Base-by-base conservation (phyloP, 805 yeast species). In the Starmerella tilneyi region DNA sequence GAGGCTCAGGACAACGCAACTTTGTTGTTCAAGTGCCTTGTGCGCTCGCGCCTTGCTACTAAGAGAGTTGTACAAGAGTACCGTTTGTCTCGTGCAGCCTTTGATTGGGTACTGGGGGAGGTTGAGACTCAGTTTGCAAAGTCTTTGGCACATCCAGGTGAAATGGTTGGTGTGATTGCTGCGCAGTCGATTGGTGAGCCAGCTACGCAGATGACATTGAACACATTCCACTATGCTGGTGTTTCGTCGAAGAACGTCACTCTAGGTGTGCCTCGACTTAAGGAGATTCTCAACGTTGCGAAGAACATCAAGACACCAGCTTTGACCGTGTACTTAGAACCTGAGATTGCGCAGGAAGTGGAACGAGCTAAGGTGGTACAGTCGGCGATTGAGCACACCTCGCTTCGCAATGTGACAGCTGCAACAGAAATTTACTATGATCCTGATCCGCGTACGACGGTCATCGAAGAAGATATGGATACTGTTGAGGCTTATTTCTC, bases 291-390 rank as follows among this genome's bases (percentile, higher is more conserved):
- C 66, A 89, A 89, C 63, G 98, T 92, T 54, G 99, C 99, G 9
- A 92, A 92, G 70, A 89, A 84, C 59, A 88, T 92, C 73, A 92
- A 89, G 68, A 92, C 99, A n/a, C 99, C 99, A n/a, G 94, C 96
- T 12, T 72, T 89, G 62, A 86, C 96, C 9, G 95, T 89, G n/a
- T 92, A 88, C 63, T 69, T 92, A 63, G 73, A 84, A 39, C 78
- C 79, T 5, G 89, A 78, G 32, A 73, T 79, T 51, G 88, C 95
- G 5, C 73, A 75, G 39, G 95, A 92, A 58, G 89, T 88, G 64
- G 96, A 88, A 63, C 78, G 73, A 65, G 97, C 99, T 13, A 92
- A 92, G 70, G 79, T 81, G 36, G 84, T 92, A 35, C 96, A 94
- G 70, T 84, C 96, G 49, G 94, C 96, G 0, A 89, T 92, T 60